phyloP scores from a whole-genome alignment of 2,329 filamentous ascomycete species.

The Polychaeton citri region DNA sequence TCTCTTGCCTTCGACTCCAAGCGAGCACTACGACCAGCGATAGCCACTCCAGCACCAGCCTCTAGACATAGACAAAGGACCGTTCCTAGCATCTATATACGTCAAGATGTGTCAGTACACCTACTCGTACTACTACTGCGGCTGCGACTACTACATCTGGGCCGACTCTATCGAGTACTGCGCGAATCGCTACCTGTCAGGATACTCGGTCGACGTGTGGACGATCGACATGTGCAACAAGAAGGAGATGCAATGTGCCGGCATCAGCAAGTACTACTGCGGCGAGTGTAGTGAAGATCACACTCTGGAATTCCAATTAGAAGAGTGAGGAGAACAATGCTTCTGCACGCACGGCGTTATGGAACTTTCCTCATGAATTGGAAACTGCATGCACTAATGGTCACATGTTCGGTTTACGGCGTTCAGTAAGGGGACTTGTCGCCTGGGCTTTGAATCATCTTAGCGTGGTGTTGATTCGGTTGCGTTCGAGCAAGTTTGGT shows the following conservation, averaged over 20 bases:
- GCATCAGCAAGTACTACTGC: constrained; percentile 33
- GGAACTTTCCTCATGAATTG: not conserved
- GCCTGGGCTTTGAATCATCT: too few species aligned
- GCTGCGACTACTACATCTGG: constrained; percentile 36
- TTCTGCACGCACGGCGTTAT: too few species aligned
- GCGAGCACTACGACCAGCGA: too few species aligned
- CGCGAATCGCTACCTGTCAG: constrained; percentile 29
- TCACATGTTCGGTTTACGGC: too few species aligned
- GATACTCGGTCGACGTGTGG: constrained; percentile 36
- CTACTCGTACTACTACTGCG: constrained; percentile 35
- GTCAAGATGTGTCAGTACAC: constrained; percentile 35
- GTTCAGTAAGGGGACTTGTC: too few species aligned
- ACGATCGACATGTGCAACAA: constrained; percentile 28
- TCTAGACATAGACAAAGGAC: too few species aligned
- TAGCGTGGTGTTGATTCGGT: too few species aligned
- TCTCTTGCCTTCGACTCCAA: too few species aligned
- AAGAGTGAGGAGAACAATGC: constrained; percentile 17
- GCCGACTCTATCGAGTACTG: constrained; percentile 33
- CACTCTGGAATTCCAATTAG: constrained; percentile 28
- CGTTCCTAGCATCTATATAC: too few species aligned
- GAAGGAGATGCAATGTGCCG: constrained; percentile 20
- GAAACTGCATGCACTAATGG: not conserved
- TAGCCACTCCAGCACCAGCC: too few species aligned
- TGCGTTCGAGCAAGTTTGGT: too few species aligned
- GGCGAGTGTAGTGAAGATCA: constrained; percentile 30